Base-by-base conservation (phyloP, 139 green algal genomes). In the Penium margaritaceum region DNA sequence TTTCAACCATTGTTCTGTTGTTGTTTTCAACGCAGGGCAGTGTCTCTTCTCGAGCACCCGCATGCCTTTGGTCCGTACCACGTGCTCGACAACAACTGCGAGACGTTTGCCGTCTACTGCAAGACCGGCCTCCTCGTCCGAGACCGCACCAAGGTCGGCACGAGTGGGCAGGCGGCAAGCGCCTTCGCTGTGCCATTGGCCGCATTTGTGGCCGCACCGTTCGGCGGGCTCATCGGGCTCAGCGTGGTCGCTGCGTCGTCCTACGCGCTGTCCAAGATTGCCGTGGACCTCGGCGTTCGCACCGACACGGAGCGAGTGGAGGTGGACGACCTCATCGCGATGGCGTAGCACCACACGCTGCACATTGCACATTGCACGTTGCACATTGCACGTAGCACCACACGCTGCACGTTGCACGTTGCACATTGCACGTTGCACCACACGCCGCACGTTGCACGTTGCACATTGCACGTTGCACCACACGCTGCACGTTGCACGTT, bases 51-150 rank as follows among this genome's bases (percentile, higher is more conserved):
- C n/a, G n/a, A n/a, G n/a, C n/a, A n/a, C n/a, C n/a, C n/a, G n/a
- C n/a, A n/a, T n/a, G n/a, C n/a, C 2, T 74, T 78, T 43, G 71
- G 71, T 3, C 17, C 71, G 6, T 78, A 78, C 63, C 39, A 78
- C 24, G 63, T 78, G n/a, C 55, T 78, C 6, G 41, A 78, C 37
- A 72, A 78, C 71, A 78, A 78, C 39, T 78, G 71, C 43, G 71
- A 78, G 51, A 65, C 77, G 21, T 78, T 78, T 64, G 63, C 63
- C 3, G 24, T 78, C 3, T 78, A 78, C 63, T 78, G 71, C 63
- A 78, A 78, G 51, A 78, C 71, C 9, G 66, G 34, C 9, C 64
- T 76, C 6, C 43, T 77, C 3, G 43, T 77, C 9, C 30, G 77
- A 3, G 70, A 77, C 58, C 63, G 65, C 21, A 43, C 61, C 9